Evolutionary conservation across 495 filamentous ascomycete species (phyloP), one percentile per base, ranked within the genome.

Genomic region (Lophiotrema nucula): DNA sequence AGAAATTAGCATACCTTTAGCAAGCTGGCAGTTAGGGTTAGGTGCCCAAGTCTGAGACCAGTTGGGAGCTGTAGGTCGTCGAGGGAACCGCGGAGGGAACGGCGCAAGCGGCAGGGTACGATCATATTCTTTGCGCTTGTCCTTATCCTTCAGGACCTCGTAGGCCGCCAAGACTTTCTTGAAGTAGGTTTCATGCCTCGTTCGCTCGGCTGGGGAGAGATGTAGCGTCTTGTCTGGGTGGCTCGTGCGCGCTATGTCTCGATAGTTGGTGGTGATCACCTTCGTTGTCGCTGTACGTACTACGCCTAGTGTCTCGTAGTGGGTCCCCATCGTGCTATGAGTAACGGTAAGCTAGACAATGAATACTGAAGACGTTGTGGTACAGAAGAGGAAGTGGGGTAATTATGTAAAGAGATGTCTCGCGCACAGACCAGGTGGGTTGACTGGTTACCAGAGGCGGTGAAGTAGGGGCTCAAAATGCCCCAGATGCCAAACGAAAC

Each of bases 301-400:
- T 15, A 49, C 27, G 18, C 25, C 25, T 15, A 49, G 46, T 3
- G 18, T 33, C n/a, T 49, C 25, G 46, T 49, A 49, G 46, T 31
- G 27, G 13, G 16, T 49, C 27, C 3, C 24, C 43, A 47, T 47
- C 21, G 43, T 47, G 11, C 16, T 43, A 35, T 35, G 8, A 8
- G 31, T 8, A 35, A 8, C 31, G 8, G n/a, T 35, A 35, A n/a
- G 8, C n/a, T 8, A 8, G 18, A 18, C 18, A 47, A 23, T 16
- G 22, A 25, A 26, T 3, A 47, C 15, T 23, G 43, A 47, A 6
- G 43, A 26, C 13, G 23, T 6, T 6, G 39, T 8, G 31, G 8
- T 8, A 35, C 8, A 8, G 31, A 8, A n/a, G 31, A n/a, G 31
- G 31, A 35, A n/a, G 8, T 35, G 31, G n/a, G n/a, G n/a, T n/a